Evolutionary conservation across 805 yeast genomes (phyloP).

Genomic region (Vanderwaltozyma tropicalis): DNA sequence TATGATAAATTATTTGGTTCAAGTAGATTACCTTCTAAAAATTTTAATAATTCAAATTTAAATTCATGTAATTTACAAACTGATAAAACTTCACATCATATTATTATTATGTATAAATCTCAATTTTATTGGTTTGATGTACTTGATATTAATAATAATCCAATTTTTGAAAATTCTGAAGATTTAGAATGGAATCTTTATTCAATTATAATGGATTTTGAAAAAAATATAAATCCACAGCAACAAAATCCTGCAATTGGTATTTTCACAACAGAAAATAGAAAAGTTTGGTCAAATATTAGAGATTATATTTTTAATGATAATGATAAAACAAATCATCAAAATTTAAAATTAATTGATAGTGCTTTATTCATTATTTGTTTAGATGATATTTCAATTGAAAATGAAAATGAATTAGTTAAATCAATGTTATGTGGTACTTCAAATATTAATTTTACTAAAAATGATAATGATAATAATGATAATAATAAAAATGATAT

Average conservation of each 20-base stretch:
- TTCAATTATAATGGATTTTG: slow-evolving; percentile 67
- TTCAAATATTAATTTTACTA: slow-evolving; percentile 50
- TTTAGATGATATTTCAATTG: slow-evolving; percentile 59
- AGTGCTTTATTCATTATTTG: slow-evolving; percentile 75
- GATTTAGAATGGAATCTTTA: slow-evolving; percentile 68
- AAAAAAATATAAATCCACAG: slow-evolving; percentile 20
- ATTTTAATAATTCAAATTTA: slow-evolving; percentile 3
- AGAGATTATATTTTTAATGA: slow-evolving; percentile 42
- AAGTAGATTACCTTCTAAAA: slow-evolving; percentile 65
- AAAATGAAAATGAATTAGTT: slow-evolving; percentile 54
- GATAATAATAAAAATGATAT: not conserved
- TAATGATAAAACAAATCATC: slow-evolving; percentile 45
- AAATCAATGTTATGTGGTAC: slow-evolving; percentile 85
- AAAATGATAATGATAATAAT: not conserved
- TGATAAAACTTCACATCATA: slow-evolving; percentile 64
- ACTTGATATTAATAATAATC: slow-evolving; percentile 57
- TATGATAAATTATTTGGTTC: slow-evolving; percentile 81
- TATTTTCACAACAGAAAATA: slow-evolving; percentile 78
- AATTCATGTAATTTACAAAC: slow-evolving; percentile 67
- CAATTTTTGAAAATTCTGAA: slow-evolving; percentile 54
- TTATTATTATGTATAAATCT: slow-evolving; percentile 71
- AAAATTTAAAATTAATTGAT: slow-evolving; percentile 67
- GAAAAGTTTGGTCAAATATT: slow-evolving; percentile 77
- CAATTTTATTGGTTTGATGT: slow-evolving; percentile 96
- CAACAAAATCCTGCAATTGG: slow-evolving; percentile 49